Conservation (phyloP, 768 basidiomycete species). For the Mycena leptocephala region DNA sequence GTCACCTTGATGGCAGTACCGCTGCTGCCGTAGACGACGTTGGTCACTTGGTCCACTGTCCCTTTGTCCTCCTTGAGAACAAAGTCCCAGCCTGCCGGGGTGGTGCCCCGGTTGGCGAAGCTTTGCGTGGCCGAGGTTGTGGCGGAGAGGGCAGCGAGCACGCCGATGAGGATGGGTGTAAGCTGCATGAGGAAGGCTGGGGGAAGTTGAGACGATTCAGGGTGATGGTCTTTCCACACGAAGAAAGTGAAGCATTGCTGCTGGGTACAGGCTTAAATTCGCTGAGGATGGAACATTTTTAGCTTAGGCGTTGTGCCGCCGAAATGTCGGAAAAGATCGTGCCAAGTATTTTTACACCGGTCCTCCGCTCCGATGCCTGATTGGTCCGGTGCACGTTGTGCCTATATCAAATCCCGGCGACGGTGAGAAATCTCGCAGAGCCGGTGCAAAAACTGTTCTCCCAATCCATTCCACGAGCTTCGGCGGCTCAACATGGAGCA, state of each 20-base stretch:
- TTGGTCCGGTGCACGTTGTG: no score
- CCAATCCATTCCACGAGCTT: no score
- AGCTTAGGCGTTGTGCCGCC: slow-evolving; percentile 2
- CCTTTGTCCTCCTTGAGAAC: not conserved
- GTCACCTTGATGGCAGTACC: slow-evolving; percentile 14
- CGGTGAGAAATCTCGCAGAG: no score
- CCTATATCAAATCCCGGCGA: no score
- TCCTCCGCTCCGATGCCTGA: no score
- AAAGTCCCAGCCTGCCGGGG: slow-evolving; percentile 14
- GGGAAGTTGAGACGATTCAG: no score
- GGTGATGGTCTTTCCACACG: not conserved
- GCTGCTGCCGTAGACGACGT: slow-evolving; percentile 16
- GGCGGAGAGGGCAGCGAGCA: slow-evolving; percentile 10
- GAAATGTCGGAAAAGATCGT: no score
- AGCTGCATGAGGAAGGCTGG: slow-evolving; percentile 6
- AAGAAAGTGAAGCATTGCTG: slow-evolving; percentile 1
- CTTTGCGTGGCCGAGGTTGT: not conserved
- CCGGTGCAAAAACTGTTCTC: no score
- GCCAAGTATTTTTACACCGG: no score
- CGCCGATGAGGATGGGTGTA: not conserved
- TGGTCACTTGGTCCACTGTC: slow-evolving; percentile 10
- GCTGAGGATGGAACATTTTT: not conserved
- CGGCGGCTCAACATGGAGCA: no score
- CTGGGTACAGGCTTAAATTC: not conserved
- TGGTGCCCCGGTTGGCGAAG: slow-evolving; percentile 20